Conservation (phyloP, 1,284 basidiomycete genomes). For the Cutaneotrichosporon sp. region DNA sequence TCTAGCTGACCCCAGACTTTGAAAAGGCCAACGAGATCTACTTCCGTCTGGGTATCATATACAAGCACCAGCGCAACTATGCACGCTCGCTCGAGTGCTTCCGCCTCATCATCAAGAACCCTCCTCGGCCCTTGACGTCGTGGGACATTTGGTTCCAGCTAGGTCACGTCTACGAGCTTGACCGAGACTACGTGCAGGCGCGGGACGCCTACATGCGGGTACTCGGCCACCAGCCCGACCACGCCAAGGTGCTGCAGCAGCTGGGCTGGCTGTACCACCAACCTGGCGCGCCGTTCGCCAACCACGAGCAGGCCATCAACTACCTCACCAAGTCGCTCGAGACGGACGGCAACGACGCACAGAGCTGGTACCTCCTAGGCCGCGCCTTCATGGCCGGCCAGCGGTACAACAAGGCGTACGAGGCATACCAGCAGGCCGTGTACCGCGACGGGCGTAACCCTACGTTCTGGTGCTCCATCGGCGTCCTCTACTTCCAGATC, state of each 20-base stretch:
- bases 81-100: constrained; percentile 81
- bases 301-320: constrained; percentile 88
- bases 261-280: constrained; percentile 97
- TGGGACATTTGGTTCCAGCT: constrained; percentile 99
- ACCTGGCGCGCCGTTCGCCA: constrained; percentile 86
- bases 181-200: constrained; percentile 55
- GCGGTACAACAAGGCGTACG: constrained; percentile 99
- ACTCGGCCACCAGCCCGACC: constrained; percentile 82
- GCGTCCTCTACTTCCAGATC: constrained; percentile 98
- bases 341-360: constrained; percentile 90
- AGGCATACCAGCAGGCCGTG: constrained; percentile 98
- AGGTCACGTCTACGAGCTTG: constrained; percentile 86
- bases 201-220: constrained; percentile 98
- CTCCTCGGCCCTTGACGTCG: constrained; percentile 89
- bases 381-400: constrained; percentile 98
- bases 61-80: constrained; percentile 97
- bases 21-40: constrained; percentile 99
- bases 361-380: constrained; percentile 97
- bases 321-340: constrained; percentile 92
- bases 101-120: constrained; percentile 90
- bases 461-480: constrained; percentile 99
- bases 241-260: constrained; percentile 96
- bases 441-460: constrained; percentile 98
- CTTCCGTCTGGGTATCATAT: constrained; percentile 96
- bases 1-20: constrained; percentile 60